Conservation (phyloP, 208 protist species). For the Leishmania turanica region DNA sequence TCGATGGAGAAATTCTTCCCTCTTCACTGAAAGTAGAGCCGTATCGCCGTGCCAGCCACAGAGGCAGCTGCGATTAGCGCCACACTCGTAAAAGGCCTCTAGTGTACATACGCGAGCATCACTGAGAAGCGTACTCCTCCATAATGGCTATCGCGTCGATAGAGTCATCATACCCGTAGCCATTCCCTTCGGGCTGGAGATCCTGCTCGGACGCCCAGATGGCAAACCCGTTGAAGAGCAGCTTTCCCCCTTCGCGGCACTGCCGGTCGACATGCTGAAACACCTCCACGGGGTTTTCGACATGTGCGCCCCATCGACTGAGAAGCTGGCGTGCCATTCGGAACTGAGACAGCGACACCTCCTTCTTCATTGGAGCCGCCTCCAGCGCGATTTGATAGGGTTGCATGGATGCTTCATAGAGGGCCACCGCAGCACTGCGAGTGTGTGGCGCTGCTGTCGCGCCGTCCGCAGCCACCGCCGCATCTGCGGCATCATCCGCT, state of each 20-base stretch:
- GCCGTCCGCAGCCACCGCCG: neutral
- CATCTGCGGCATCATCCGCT: neutral
- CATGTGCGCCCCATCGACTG: slow-evolving; percentile 51
- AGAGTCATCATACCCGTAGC: slow-evolving; percentile 29
- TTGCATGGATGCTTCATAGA: slow-evolving; percentile 27
- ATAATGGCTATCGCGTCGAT: slow-evolving; percentile 22
- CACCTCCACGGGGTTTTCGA: slow-evolving; percentile 38
- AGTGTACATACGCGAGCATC: neutral
- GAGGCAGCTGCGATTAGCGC: neutral
- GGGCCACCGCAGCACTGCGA: slow-evolving; percentile 17
- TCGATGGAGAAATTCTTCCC: neutral
- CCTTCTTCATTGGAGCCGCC: slow-evolving; percentile 31
- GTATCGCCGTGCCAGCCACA: neutral
- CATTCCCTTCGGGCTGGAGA: slow-evolving; percentile 51
- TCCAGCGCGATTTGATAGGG: slow-evolving; percentile 37
- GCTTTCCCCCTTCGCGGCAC: slow-evolving; percentile 21
- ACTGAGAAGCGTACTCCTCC: slow-evolving; percentile 22
- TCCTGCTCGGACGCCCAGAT: slow-evolving; percentile 58
- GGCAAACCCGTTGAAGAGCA: slow-evolving; percentile 59
- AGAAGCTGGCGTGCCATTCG: slow-evolving; percentile 33
- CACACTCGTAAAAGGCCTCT: neutral
- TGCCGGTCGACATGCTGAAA: slow-evolving; percentile 35
- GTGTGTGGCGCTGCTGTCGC: neutral
- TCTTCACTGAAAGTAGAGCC: neutral
- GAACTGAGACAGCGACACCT: slow-evolving; percentile 44